A percentile compares a stretch with the other conserved stretches of the same genome.
These are phyloP conservation scores for Chlamydomonas applanata DNA, from an alignment of 139 green algal genomes.

Conservation along the genomic window DNA sequence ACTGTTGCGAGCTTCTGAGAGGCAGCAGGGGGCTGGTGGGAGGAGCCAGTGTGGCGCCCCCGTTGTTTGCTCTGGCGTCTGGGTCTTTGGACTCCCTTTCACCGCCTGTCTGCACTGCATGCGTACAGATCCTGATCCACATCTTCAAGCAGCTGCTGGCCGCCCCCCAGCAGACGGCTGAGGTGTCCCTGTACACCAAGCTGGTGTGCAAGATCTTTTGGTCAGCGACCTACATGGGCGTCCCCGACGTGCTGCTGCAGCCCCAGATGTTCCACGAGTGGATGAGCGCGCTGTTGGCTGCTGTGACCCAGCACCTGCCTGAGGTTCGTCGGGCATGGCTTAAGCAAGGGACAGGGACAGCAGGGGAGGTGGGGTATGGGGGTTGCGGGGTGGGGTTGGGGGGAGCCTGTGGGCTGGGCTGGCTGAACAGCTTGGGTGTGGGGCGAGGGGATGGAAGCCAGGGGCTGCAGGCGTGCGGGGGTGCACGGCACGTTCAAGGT, in stretches of 20 bases:
- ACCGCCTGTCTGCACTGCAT: no score
- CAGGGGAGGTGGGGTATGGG: neutral
- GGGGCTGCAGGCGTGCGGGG: neutral
- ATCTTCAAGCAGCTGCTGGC: conserved; percentile 66
- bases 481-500: neutral
- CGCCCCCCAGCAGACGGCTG: conserved; percentile 18
- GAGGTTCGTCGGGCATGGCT: conserved; percentile 35
- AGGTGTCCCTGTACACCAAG: conserved; percentile 50
- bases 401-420: neutral
- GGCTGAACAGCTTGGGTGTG: neutral
- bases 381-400: no score
- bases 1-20: no score
- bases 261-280: conserved; percentile 73
- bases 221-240: conserved; percentile 85
- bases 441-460: no score
- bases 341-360: neutral
- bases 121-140: conserved; percentile 36
- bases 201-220: conserved; percentile 92
- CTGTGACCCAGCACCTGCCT: conserved; percentile 74
- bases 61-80: no score
- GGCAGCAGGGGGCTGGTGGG: no score
- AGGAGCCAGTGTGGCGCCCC: no score
- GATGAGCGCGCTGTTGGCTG: conserved; percentile 76
- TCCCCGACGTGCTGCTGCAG: conserved; percentile 75
- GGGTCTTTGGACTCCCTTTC: no score